These are phyloP conservation scores for Quercus tomentella DNA, from an alignment of 331 rosid species.

Conservation along the genomic window DNA sequence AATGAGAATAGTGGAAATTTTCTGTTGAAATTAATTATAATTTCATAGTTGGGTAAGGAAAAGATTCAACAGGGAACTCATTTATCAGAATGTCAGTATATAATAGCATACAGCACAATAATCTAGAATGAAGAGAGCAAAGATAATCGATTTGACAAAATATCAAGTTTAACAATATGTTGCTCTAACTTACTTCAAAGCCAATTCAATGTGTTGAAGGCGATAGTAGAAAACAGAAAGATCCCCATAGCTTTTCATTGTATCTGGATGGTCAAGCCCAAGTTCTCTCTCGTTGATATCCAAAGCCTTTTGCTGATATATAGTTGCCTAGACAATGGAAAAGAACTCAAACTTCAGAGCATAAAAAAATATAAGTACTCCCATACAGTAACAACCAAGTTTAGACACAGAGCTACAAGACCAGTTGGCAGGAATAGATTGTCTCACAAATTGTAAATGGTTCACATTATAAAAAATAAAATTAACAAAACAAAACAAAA, in stretches of 20 bases:
- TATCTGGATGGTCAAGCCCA: constrained; percentile 98
- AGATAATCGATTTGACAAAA: not conserved
- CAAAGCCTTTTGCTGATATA: constrained; percentile 94
- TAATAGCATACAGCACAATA: not conserved
- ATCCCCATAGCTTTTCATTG: constrained; percentile 99
- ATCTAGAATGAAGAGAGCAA: constrained; percentile 17
- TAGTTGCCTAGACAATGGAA: constrained; percentile 60
- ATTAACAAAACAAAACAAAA: not conserved
- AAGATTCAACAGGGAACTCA: not conserved
- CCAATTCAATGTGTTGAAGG: constrained; percentile 90
- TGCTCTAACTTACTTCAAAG: constrained; percentile 70
- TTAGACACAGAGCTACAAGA: not conserved
- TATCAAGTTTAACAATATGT: not conserved
- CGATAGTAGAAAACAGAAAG: constrained; percentile 96
- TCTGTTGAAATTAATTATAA: not conserved
- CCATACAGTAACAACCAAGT: not conserved
- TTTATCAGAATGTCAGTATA: not conserved
- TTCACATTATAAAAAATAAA: not conserved
- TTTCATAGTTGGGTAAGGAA: not conserved
- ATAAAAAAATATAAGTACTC: not conserved
- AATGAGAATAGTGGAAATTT: not conserved
- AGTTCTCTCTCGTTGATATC: constrained; percentile 95
- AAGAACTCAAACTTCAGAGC: not conserved
- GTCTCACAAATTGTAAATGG: not conserved
- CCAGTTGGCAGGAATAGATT: not conserved